phyloP scores from a whole-genome alignment of 169 alveolate genomes.

The Perkinsus olseni region DNA sequence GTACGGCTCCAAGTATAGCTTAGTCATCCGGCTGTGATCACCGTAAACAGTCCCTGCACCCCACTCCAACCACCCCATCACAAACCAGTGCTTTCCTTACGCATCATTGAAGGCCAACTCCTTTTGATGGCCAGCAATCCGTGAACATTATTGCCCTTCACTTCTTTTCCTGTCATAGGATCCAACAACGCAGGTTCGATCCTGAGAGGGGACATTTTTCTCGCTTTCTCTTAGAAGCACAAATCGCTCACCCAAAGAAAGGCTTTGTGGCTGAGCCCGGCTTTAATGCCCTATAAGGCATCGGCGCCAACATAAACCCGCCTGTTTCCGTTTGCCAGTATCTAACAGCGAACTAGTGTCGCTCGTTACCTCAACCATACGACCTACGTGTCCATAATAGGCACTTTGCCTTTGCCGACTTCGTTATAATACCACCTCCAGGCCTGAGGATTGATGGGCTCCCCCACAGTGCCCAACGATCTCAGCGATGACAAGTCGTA shows the following conservation, averaged over 20 bases:
- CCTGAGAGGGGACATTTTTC: constrained; percentile 56
- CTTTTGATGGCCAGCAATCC: constrained; percentile 72
- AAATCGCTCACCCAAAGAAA: constrained; percentile 37
- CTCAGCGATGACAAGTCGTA: constrained; percentile 54
- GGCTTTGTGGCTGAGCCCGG: constrained; percentile 91
- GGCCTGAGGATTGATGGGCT: constrained; percentile 85
- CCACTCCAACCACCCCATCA: constrained; percentile 6
- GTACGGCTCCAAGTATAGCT: constrained; percentile 63
- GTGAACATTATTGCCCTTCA: constrained; percentile 50
- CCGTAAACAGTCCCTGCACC: constrained; percentile 64
- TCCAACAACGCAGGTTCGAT: constrained; percentile 72
- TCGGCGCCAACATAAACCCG: constrained; percentile 79
- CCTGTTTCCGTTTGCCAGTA: constrained; percentile 98
- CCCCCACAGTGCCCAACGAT: constrained; percentile 78
- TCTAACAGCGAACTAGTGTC: constrained; percentile 71
- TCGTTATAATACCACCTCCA: constrained; percentile 85
- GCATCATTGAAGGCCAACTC: constrained; percentile 69
- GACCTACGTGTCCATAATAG: not conserved
- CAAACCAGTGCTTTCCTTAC: not conserved
- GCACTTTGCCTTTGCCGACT: constrained; percentile 39
- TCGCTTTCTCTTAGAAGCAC: not conserved
- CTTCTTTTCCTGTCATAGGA: constrained; percentile 68
- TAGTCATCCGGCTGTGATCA: constrained; percentile 66
- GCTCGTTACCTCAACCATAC: constrained; percentile 5
- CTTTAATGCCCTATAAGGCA: constrained; percentile 73